phyloP scores from a whole-genome alignment of 257 asterid species.

The Solanum dulcamara region DNA sequence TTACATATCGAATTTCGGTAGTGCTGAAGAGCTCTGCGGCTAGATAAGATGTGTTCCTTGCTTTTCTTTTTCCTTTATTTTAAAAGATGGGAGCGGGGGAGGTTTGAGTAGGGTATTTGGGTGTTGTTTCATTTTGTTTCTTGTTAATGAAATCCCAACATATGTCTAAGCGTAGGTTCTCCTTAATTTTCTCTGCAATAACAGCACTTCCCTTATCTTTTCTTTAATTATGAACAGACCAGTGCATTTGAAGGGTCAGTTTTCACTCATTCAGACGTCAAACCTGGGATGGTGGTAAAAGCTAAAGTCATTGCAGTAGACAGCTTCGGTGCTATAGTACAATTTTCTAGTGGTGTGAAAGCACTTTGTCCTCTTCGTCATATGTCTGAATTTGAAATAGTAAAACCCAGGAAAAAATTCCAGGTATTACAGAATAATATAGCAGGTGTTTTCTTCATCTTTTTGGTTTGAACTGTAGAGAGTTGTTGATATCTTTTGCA shows the following conservation, averaged over 20 bases:
- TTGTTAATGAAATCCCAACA: background rate
- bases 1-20: background rate
- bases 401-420: slow-evolving; percentile 86
- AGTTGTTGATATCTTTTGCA: slow-evolving; percentile 27
- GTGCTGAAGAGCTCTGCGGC: background rate
- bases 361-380: slow-evolving; percentile 99
- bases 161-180: background rate
- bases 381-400: slow-evolving; percentile 95
- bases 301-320: slow-evolving; percentile 76
- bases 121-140: background rate
- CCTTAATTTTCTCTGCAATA: background rate
- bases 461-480: background rate
- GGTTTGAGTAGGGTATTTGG: background rate
- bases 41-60: background rate
- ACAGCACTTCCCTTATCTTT: background rate
- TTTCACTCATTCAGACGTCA: slow-evolving; percentile 93
- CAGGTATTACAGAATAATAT: slow-evolving; percentile 46
- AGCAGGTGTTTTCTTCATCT: slow-evolving; percentile 3
- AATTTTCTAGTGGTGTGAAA: slow-evolving; percentile 80
- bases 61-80: background rate
- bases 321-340: slow-evolving; percentile 86
- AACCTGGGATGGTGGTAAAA: slow-evolving; percentile 97
- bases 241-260: slow-evolving; percentile 87
- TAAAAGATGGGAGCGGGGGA: background rate
- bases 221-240: slow-evolving; percentile 39